Base-by-base conservation (phyloP, 192 early-diverging fungal genomes). In the Oehlia diaphana region DNA sequence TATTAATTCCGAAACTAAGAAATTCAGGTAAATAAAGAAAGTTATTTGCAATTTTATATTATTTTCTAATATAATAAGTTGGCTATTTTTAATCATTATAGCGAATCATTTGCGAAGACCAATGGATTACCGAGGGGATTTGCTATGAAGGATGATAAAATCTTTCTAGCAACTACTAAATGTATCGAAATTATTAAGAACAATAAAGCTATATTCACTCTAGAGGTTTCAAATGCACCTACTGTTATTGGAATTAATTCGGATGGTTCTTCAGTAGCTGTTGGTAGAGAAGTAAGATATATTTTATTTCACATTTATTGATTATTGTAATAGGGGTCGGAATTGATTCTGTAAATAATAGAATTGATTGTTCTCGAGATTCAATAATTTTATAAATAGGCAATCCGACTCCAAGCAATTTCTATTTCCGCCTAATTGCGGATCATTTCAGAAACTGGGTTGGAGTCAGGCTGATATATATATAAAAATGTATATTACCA, bases 271-370 rank as follows among this genome's bases (percentile, higher is more conserved):
- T 58, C 79, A 31, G 82, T 94, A 5, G 92, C 90, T 31, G 86
- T 93, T 81, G 93, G 93, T 35, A 84, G 87, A 16, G 91, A 93
- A 84, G 91, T 90, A 82, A 76, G 75, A 50, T 14, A 50, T 42
- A 49, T 77, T 37, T 79, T 31, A 64, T 72, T 63, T 44, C 9
- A 14, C 28, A n/a, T 74, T 47, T 49, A 53, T 9, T 62, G 7
- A 42, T 42, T 42, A 42, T 37, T 37, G 4, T 37, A 37, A 37
- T 37, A 37, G 35, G 35, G 35, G 35, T 42, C 39, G 39, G 39
- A 42, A 42, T 42, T 42, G 39, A 8, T 42, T 37, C 4, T 37
- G 35, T 2, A 37, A 37, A 37, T 37, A 37, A 37, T 4, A 37
- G 4, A 37, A 37, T 37, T 37, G 35, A 37, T 37, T 37, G 4